Percentiles rank a stretch among this genome's conserved stretches.
Conservation (phyloP, 495 filamentous ascomycete species). For the Tetracladium setigerum region DNA sequence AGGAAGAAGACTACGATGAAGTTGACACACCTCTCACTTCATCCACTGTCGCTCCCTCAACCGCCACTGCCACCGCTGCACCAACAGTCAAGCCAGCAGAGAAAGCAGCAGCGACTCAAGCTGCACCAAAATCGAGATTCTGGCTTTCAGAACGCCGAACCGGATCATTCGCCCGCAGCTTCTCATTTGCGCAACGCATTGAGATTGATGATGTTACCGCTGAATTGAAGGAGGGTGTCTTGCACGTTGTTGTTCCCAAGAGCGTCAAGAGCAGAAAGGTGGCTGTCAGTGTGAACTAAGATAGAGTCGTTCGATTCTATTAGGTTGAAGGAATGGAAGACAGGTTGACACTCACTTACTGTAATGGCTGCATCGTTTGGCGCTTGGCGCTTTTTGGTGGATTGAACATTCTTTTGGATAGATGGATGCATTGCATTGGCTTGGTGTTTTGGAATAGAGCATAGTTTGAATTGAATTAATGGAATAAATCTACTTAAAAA, state of each 20-base stretch:
- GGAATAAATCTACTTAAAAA: no score
- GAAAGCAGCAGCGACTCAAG: conserved; percentile 23
- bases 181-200: conserved; percentile 68
- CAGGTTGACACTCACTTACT: no score
- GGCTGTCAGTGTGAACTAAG: conserved; percentile 12
- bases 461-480: no score
- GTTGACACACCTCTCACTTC: conserved; percentile 11
- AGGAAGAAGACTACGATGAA: conserved; percentile 44
- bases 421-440: no score
- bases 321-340: background rate
- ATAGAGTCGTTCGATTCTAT: background rate
- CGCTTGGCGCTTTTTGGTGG: no score
- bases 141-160: conserved; percentile 74
- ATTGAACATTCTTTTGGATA: no score
- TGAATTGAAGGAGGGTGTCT: conserved; percentile 63
- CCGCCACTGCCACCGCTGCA: conserved; percentile 23
- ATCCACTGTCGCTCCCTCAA: conserved; percentile 9
- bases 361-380: no score
- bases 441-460: no score
- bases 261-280: conserved; percentile 12
- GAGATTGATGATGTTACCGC: conserved; percentile 75
- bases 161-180: conserved; percentile 72
- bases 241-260: conserved; percentile 71
- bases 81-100: conserved; percentile 18
- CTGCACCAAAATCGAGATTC: conserved; percentile 48